Conservation (phyloP, 2,329 filamentous ascomycete species). For the Fusarium longipes region DNA sequence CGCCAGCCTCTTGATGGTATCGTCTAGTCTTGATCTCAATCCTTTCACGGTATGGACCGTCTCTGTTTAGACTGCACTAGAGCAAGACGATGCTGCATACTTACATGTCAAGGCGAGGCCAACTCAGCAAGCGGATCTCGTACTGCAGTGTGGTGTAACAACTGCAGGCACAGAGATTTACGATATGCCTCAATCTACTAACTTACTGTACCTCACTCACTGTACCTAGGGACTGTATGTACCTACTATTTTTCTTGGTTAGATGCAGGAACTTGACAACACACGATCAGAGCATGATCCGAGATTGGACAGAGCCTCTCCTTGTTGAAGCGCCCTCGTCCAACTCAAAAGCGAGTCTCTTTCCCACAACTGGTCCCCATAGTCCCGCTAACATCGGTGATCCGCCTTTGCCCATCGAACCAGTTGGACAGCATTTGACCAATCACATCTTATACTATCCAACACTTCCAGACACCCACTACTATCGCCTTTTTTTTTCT, state of each 20-base stretch:
- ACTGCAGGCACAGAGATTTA: slow-evolving; percentile 26
- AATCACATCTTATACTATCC: slow-evolving; percentile 37
- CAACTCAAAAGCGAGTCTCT: slow-evolving; percentile 27
- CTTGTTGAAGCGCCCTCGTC: slow-evolving; percentile 34
- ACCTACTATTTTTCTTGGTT: slow-evolving; percentile 5
- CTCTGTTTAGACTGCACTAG: slow-evolving; percentile 30
- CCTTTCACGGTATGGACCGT: slow-evolving; percentile 37
- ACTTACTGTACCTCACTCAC: slow-evolving; percentile 20
- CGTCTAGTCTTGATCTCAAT: slow-evolving; percentile 32
- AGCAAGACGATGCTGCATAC: slow-evolving; percentile 9
- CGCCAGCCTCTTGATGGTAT: slow-evolving; percentile 38
- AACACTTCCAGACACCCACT: slow-evolving; percentile 35
- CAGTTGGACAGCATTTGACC: slow-evolving; percentile 24
- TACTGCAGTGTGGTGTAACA: slow-evolving; percentile 11
- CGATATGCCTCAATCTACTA: slow-evolving; percentile 5
- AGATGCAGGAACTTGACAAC: slow-evolving; percentile 44
- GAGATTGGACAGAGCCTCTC: slow-evolving; percentile 37
- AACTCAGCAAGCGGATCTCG: slow-evolving; percentile 43
- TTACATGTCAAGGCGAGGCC: slow-evolving; percentile 21
- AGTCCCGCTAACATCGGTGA: slow-evolving; percentile 43
- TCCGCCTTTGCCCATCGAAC: slow-evolving; percentile 40
- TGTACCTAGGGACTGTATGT: neutral
- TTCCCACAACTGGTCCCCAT: slow-evolving; percentile 40
- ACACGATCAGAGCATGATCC: slow-evolving; percentile 27
- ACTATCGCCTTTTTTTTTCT: slow-evolving; percentile 28